phyloP scores from a whole-genome alignment of 2,329 filamentous ascomycete species.

The Trichoderma sp. region DNA sequence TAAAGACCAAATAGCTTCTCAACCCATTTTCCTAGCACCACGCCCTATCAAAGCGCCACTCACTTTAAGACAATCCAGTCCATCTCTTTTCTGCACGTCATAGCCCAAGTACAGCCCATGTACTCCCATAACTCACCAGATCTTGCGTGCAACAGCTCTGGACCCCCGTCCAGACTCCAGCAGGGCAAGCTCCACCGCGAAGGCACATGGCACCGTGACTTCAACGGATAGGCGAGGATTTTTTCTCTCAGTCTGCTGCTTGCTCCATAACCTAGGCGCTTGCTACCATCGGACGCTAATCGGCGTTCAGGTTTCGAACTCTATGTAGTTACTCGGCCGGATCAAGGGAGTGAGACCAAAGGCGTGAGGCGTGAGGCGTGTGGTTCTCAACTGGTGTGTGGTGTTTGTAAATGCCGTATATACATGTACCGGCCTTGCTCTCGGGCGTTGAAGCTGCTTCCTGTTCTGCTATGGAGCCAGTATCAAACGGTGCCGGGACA shows the following conservation, averaged over 20 bases:
- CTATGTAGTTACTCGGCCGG: constrained; percentile 1
- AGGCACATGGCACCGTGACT: constrained; percentile 23
- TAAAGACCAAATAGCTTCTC: not conserved
- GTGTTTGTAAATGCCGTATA: not conserved
- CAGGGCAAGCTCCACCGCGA: constrained; percentile 18
- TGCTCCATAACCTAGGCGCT: constrained; percentile 16
- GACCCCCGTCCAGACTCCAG: not conserved
- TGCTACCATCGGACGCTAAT: constrained; percentile 22
- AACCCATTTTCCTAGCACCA: constrained; percentile 1
- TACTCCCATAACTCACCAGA: constrained; percentile 3
- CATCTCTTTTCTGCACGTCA: not conserved
- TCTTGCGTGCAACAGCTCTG: constrained; percentile 8
- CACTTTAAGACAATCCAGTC: not conserved
- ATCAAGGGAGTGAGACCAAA: not conserved
- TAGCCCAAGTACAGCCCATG: constrained; percentile 5
- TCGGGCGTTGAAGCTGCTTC: constrained; percentile 12
- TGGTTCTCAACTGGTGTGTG: not conserved
- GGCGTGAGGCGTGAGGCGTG: not conserved
- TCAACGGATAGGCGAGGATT: constrained; percentile 18
- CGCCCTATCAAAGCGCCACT: not conserved
- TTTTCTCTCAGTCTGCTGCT: not conserved
- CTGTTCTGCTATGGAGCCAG: constrained; percentile 20
- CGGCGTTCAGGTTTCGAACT: constrained; percentile 20
- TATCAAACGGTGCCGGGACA: constrained; percentile 1
- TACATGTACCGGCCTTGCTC: constrained; percentile 20